These are phyloP conservation scores for Mortierella sp. DNA, from an alignment of 371 early-diverging fungal genomes.

Conservation along the genomic window DNA sequence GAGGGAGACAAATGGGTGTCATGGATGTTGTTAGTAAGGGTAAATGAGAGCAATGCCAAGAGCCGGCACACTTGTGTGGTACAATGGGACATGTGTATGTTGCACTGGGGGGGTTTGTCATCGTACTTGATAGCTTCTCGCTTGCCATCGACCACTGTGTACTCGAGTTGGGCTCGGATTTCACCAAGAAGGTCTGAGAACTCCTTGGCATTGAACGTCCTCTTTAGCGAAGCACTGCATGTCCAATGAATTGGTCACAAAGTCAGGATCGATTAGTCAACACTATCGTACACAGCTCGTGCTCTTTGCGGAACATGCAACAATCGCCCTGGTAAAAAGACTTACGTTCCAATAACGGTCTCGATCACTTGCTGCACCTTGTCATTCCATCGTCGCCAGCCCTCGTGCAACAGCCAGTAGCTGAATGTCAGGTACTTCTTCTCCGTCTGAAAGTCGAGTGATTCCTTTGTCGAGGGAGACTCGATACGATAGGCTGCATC, in stretches of 20 bases:
- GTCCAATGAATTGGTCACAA: not conserved
- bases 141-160: constrained; percentile 36
- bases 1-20: too few species aligned
- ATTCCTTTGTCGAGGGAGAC: constrained; percentile 53
- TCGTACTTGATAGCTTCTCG: constrained; percentile 41
- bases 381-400: constrained; percentile 80
- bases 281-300: too few species aligned
- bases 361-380: constrained; percentile 76
- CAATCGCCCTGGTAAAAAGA: constrained; percentile 8
- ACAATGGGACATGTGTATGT: too few species aligned
- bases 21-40: too few species aligned
- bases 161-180: constrained; percentile 58
- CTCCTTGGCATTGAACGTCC: constrained; percentile 47
- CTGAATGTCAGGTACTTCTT: constrained; percentile 86
- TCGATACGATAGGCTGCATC: constrained; percentile 64
- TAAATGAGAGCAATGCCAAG: too few species aligned
- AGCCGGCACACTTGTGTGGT: too few species aligned
- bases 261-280: not conserved
- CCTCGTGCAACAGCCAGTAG: constrained; percentile 93
- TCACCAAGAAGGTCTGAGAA: constrained; percentile 52
- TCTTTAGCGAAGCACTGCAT: constrained; percentile 43
- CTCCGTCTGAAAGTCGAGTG: constrained; percentile 66
- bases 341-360: constrained; percentile 71
- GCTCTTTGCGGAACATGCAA: not conserved
- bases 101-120: too few species aligned